Evolutionary conservation across 495 filamentous ascomycete genomes (phyloP).

Genomic region (Neurospora sp.): DNA sequence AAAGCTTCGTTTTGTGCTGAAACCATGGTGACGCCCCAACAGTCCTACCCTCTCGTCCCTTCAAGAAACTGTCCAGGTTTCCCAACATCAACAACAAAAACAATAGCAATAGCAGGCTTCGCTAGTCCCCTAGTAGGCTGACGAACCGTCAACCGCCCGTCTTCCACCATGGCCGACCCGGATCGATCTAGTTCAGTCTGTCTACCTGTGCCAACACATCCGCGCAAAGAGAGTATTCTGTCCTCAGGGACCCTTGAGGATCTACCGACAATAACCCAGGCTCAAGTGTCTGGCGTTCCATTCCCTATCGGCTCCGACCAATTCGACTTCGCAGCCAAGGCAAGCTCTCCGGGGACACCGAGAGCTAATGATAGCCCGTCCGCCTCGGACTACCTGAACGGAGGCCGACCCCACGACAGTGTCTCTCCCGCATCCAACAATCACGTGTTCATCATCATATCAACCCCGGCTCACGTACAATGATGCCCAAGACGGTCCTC

Average conservation of each 20-base stretch:
- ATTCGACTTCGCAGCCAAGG: constrained; percentile 22
- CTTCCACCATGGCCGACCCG: constrained; percentile 18
- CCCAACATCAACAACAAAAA: neutral
- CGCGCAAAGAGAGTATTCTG: constrained; percentile 13
- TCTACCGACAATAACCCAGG: constrained; percentile 21
- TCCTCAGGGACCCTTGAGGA: constrained; percentile 17
- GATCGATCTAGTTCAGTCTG: neutral
- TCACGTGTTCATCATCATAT: too few species aligned
- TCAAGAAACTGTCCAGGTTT: neutral
- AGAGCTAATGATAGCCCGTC: constrained; percentile 3
- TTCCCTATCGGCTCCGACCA: constrained; percentile 19
- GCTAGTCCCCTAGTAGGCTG: neutral
- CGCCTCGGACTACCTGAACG: constrained; percentile 35
- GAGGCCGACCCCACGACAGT: constrained; percentile 26
- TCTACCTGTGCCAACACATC: neutral
- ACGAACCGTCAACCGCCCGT: neutral
- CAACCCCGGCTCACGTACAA: too few species aligned
- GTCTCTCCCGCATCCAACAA: constrained; percentile 12
- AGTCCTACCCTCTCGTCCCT: neutral
- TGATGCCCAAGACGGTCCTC: too few species aligned
- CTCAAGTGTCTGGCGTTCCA: constrained; percentile 5
- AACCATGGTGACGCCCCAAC: too few species aligned
- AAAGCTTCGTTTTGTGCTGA: too few species aligned
- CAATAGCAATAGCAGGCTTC: neutral
- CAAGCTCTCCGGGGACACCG: constrained; percentile 9